Percentiles rank a stretch among this genome's conserved stretches.
Evolutionary conservation across 2,329 filamentous ascomycete species (phyloP).

Genomic region (Fusarium chuoi): DNA sequence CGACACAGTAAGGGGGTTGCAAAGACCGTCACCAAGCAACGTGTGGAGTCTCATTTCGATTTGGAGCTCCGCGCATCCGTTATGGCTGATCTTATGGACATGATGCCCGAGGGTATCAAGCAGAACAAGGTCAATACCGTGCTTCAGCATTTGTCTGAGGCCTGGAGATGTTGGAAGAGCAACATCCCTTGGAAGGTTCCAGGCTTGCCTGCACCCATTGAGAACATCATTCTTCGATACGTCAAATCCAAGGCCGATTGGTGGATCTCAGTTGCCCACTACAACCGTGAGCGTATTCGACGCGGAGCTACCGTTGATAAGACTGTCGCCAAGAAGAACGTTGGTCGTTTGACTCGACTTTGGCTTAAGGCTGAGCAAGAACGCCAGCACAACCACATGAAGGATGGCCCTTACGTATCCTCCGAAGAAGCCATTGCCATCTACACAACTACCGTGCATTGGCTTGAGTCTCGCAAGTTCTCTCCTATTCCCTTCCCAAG

Average conservation of each 20-base stretch:
- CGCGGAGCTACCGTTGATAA: slow-evolving; percentile 98
- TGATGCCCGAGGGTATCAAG: slow-evolving; percentile 99
- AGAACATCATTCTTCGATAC: slow-evolving; percentile 98
- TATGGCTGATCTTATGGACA: slow-evolving; percentile 99
- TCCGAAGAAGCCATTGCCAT: slow-evolving; percentile 99
- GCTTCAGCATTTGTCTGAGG: slow-evolving; percentile 95
- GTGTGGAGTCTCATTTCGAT: slow-evolving; percentile 98
- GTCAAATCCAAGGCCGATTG: slow-evolving; percentile 99
- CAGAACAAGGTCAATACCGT: slow-evolving; percentile 99
- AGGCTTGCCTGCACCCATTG: slow-evolving; percentile 93
- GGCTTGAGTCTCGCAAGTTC: slow-evolving; percentile 98
- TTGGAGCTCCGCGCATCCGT: slow-evolving; percentile 96
- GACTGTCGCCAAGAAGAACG: slow-evolving; percentile 98
- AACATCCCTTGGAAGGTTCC: slow-evolving; percentile 99
- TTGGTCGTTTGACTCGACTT: slow-evolving; percentile 90
- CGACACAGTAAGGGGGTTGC: slow-evolving; percentile 98
- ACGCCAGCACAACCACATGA: slow-evolving; percentile 99
- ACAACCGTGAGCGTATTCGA: slow-evolving; percentile 96
- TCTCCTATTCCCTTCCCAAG: slow-evolving; percentile 98
- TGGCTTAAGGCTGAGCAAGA: slow-evolving; percentile 99
- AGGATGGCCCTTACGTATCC: slow-evolving; percentile 97
- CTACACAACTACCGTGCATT: slow-evolving; percentile 98
- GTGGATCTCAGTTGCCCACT: slow-evolving; percentile 99
- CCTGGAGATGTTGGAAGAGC: slow-evolving; percentile 99
- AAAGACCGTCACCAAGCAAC: slow-evolving; percentile 98